These are phyloP conservation scores for Corylus avellana DNA, from an alignment of 306 rosid genomes.

Conservation along the genomic window DNA sequence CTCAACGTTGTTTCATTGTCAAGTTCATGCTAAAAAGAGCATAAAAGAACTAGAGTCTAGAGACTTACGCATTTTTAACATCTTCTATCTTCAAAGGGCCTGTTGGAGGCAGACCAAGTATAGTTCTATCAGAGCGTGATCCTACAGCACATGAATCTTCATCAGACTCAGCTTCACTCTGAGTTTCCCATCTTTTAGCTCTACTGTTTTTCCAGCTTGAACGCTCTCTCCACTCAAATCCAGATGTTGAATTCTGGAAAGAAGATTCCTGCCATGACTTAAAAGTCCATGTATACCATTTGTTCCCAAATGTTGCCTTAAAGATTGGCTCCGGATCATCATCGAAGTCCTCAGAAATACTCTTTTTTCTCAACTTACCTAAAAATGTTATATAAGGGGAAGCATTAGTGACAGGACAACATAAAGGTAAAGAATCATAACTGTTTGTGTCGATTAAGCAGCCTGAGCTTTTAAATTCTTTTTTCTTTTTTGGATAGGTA, in stretches of 20 bases:
- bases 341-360: slow-evolving; percentile 44
- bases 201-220: slow-evolving; percentile 44
- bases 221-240: slow-evolving; percentile 68
- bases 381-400: slow-evolving; percentile 7
- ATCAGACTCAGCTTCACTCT: slow-evolving; percentile 59
- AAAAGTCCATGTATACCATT: slow-evolving; percentile 64
- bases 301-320: slow-evolving; percentile 57
- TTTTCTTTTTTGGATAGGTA: too few species aligned
- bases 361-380: slow-evolving; percentile 42
- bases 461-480: not conserved
- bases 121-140: slow-evolving; percentile 59
- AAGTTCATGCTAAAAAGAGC: not conserved
- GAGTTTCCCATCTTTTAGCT: slow-evolving; percentile 43
- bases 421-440: not conserved
- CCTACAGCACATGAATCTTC: slow-evolving; percentile 47
- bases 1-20: not conserved
- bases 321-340: slow-evolving; percentile 54
- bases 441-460: not conserved
- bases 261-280: slow-evolving; percentile 35
- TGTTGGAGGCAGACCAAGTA: slow-evolving; percentile 75
- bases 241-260: slow-evolving; percentile 41
- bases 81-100: slow-evolving; percentile 85
- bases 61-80: slow-evolving; percentile 84
- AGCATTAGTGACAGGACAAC: not conserved
- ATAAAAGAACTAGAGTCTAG: not conserved